Percentiles rank a stretch among this genome's conserved stretches.
These are phyloP conservation scores for Cnidoscolus chayamansa DNA, from an alignment of 441 rosid species.

Conservation along the genomic window DNA sequence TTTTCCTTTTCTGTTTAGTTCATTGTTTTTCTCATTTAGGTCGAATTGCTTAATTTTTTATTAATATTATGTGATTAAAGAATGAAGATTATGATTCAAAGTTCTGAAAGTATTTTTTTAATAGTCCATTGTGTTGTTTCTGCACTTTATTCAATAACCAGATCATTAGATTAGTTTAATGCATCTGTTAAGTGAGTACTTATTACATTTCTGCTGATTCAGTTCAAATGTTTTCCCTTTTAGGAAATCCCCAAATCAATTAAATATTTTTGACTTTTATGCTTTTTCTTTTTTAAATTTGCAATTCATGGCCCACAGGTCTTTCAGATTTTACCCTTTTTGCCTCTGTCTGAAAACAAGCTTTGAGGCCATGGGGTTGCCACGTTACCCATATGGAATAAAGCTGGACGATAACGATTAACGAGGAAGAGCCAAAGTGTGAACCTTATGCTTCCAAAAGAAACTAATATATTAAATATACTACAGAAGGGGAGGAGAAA, in stretches of 20 bases:
- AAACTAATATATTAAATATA: constrained; percentile 20
- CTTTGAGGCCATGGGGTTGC: constrained; percentile 44
- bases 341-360: constrained; percentile 16
- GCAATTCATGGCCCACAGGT: constrained; percentile 30
- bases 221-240: neutral
- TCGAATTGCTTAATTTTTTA: neutral
- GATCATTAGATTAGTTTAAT: neutral
- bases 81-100: neutral
- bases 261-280: neutral
- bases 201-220: neutral
- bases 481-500: neutral
- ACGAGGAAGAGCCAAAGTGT: constrained; percentile 25
- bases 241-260: neutral
- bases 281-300: constrained; percentile 4
- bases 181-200: neutral
- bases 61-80: neutral
- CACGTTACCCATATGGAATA: constrained; percentile 52
- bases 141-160: neutral
- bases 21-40: neutral
- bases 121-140: neutral
- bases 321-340: constrained; percentile 16
- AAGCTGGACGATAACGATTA: constrained; percentile 44
- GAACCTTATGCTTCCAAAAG: constrained; percentile 25
- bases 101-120: neutral
- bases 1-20: neutral